These are phyloP conservation scores for Aspergillus puulaauensis DNA, from an alignment of 2,329 filamentous ascomycete species.

Conservation along the genomic window DNA sequence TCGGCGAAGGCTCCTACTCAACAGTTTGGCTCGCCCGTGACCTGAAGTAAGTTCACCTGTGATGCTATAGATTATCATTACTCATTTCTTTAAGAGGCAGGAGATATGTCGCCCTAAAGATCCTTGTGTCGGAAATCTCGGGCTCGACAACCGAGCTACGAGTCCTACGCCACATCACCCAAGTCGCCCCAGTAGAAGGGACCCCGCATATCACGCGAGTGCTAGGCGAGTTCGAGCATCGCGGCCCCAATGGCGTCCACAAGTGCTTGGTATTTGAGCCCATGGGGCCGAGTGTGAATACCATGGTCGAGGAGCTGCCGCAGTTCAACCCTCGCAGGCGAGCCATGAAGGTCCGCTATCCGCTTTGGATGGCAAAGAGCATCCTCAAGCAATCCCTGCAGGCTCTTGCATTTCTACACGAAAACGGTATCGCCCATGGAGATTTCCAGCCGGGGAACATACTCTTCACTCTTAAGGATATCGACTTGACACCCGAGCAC, in stretches of 20 bases:
- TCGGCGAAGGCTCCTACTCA: conserved; percentile 46
- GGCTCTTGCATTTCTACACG: conserved; percentile 25
- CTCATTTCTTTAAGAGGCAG: conserved; percentile 15
- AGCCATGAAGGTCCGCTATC: conserved; percentile 23
- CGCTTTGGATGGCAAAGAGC: conserved; percentile 23
- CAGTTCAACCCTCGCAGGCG: conserved; percentile 19
- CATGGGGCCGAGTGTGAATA: conserved; percentile 29
- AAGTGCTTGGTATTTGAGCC: conserved; percentile 32
- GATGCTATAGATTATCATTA: conserved; percentile 10
- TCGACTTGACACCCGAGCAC: conserved; percentile 17
- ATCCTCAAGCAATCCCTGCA: conserved; percentile 26
- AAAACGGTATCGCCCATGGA: conserved; percentile 24
- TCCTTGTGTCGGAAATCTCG: conserved; percentile 25
- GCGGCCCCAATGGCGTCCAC: conserved; percentile 34
- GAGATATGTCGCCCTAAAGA: conserved; percentile 34
- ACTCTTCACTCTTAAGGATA: conserved; percentile 22
- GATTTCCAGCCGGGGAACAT: conserved; percentile 28
- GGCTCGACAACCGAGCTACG: conserved; percentile 18
- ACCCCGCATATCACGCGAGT: conserved; percentile 18
- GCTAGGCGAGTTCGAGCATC: conserved; percentile 26
- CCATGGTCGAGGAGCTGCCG: conserved; percentile 24
- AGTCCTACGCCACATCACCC: conserved; percentile 17
- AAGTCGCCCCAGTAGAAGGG: conserved; percentile 16
- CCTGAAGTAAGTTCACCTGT: conserved; percentile 22
- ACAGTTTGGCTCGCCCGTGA: conserved; percentile 48